Base-by-base conservation (phyloP, 2,329 filamentous ascomycete species). In the Sphaerulina populicola region DNA sequence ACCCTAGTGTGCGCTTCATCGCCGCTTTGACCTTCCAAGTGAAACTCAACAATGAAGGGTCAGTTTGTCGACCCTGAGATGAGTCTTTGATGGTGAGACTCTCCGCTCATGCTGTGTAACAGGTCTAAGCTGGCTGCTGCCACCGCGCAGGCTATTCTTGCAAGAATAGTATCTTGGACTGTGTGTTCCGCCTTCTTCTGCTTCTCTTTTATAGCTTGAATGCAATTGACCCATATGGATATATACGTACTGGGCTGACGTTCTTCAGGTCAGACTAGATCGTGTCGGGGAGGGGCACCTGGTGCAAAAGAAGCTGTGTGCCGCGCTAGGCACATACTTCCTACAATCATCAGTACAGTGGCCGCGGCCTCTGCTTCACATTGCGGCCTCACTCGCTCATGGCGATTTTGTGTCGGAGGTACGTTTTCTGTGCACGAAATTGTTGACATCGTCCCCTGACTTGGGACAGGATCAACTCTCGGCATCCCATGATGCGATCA, bases 1-100 rank as follows among this genome's bases (percentile, higher is more conserved):
- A 87, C 59, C 79, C 85, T 54, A 84, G 90, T 62, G 81, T 93
- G 59, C 85, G 86, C 57, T 97, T 97, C 70, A 95, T 94, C 66
- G 93, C 88, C 11, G 91, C 90, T 29, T 76, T 96, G 53, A 97
- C 91, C 0, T 85, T 96, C 59, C 94, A 88, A 45, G 82, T 97
- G 61, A 98, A 97, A 71, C 80, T 97, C 52, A 96, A 97, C 66
- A 64, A 64, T 63, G 62, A 67, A 58, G 66, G 63, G 63, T 66
- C 59, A 62, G 64, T 66, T 6, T 44, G 55, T 47, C 42, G 58
- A 57, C 58, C 59, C 54, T 63, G 62, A 64, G 61, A 52, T 64
- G 59, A 64, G 62, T 9, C 18, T 41, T 48, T 50, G 48, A 43
- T 54, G 57, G 52, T 64, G 59, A 55, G 57, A 52, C 47, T 57